A percentile compares a stretch with the other conserved stretches of the same genome.
These are phyloP conservation scores for Epichloe sylvatica DNA, from an alignment of 2,329 filamentous ascomycete species.

Conservation along the genomic window DNA sequence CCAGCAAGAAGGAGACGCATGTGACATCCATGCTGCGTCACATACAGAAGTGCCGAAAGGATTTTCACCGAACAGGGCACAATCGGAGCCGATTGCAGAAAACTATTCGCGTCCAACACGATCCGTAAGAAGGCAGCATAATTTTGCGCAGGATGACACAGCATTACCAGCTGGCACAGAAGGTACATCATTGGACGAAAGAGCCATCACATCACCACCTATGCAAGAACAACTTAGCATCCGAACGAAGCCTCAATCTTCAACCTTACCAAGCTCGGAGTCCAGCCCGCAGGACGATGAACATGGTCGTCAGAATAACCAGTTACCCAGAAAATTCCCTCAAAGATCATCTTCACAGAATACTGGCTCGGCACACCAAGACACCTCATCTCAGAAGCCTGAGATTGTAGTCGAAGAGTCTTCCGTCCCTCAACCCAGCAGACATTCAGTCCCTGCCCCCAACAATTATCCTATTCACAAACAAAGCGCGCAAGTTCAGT, in stretches of 20 bases:
- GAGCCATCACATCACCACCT: constrained; percentile 10
- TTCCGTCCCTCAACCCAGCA: constrained; percentile 13
- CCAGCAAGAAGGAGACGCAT: constrained; percentile 42
- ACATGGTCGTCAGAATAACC: constrained; percentile 13
- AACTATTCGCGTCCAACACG: constrained; percentile 48
- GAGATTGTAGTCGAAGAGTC: constrained; percentile 25
- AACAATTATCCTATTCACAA: neutral
- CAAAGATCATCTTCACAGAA: constrained; percentile 42
- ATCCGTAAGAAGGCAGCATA: constrained; percentile 30
- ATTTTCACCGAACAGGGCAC: constrained; percentile 44
- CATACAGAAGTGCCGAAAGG: constrained; percentile 33
- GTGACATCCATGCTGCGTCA: constrained; percentile 16
- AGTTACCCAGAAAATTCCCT: constrained; percentile 26
- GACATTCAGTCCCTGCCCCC: neutral
- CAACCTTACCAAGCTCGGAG: constrained; percentile 22
- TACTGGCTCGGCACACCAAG: constrained; percentile 22
- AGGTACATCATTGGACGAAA: constrained; percentile 19
- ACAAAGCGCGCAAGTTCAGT: constrained; percentile 6
- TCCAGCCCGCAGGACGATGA: constrained; percentile 47
- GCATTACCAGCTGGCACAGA: constrained; percentile 34
- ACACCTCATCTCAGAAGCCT: constrained; percentile 7
- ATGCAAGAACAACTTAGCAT: constrained; percentile 21
- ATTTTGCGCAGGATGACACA: constrained; percentile 31
- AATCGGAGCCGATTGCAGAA: constrained; percentile 53
- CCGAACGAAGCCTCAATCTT: constrained; percentile 20